phyloP scores from a whole-genome alignment of 345 rosid species.

The Gossypioides kirkii region DNA sequence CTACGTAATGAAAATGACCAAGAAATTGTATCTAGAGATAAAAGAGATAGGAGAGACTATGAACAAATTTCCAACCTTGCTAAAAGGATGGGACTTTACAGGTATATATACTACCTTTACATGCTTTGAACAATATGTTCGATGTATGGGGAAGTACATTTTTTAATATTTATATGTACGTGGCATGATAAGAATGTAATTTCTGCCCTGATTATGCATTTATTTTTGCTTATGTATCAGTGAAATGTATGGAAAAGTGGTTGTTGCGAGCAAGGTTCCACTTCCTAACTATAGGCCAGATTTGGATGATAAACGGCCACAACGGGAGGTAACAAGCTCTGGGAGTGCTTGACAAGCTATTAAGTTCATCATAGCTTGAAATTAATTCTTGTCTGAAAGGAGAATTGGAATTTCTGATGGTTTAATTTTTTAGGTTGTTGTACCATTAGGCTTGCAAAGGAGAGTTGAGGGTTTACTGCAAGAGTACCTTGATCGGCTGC shows the following conservation, averaged over 20 bases:
- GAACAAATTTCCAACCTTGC: slow-evolving; percentile 89
- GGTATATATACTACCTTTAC: slow-evolving; percentile 32
- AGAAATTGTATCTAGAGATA: slow-evolving; percentile 86
- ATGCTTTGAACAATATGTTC: neutral
- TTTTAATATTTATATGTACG: no score
- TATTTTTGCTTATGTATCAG: slow-evolving; percentile 28
- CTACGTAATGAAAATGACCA: slow-evolving; percentile 67
- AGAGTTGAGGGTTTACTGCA: slow-evolving; percentile 92
- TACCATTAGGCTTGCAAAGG: slow-evolving; percentile 86
- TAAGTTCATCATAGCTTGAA: neutral
- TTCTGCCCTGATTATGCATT: neutral
- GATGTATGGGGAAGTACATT: neutral
- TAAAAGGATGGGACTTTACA: slow-evolving; percentile 87
- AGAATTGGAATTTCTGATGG: slow-evolving; percentile 13
- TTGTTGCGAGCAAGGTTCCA: slow-evolving; percentile 93
- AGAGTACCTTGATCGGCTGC: slow-evolving; percentile 82
- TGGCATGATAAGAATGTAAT: neutral
- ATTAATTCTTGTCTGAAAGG: neutral
- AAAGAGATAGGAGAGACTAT: slow-evolving; percentile 89
- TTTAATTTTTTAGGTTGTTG: slow-evolving; percentile 52
- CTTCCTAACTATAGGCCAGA: slow-evolving; percentile 97
- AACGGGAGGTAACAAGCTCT: slow-evolving; percentile 70
- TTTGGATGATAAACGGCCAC: slow-evolving; percentile 97
- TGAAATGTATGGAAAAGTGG: slow-evolving; percentile 88
- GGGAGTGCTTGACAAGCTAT: slow-evolving; percentile 14